A percentile compares a stretch with the other conserved stretches of the same genome.
Evolutionary conservation across 75 land plant genomes (phyloP).

Genomic region (Pinus taeda): DNA sequence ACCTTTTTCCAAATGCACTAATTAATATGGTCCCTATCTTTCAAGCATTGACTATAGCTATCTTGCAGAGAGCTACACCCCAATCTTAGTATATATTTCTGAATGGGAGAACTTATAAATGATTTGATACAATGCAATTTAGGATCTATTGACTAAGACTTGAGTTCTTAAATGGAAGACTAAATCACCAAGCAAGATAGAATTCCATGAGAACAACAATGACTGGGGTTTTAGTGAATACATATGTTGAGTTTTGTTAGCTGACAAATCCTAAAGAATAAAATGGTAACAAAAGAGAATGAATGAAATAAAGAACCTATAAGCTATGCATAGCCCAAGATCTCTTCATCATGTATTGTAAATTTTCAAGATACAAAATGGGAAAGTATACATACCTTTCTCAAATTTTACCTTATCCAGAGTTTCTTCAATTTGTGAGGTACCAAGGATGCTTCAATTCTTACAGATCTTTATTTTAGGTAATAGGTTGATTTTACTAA

Average conservation of each 20-base stretch:
- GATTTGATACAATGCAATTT: not conserved
- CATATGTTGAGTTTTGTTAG: not conserved
- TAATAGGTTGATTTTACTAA: too few relatives aligned
- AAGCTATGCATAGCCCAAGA: not conserved
- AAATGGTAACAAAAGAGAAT: not conserved
- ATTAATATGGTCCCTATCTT: not conserved
- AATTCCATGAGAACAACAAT: not conserved
- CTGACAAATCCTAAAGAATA: not conserved
- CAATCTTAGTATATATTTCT: not conserved
- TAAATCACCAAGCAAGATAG: not conserved
- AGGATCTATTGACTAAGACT: not conserved
- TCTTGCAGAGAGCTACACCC: not conserved
- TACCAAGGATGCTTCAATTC: too few relatives aligned
- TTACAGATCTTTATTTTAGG: too few relatives aligned
- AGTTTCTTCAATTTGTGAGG: too few relatives aligned
- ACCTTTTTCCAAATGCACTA: slow-evolving; percentile 38
- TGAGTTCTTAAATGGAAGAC: not conserved
- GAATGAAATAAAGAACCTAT: not conserved
- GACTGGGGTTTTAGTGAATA: not conserved
- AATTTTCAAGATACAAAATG: too few relatives aligned
- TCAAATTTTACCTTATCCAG: too few relatives aligned
- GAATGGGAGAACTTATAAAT: not conserved
- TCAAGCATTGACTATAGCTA: not conserved
- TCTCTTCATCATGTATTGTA: not conserved
- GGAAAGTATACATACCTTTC: too few relatives aligned